Conservation (phyloP, 164 flowering plant genomes). For the Vitis riparia region DNA sequence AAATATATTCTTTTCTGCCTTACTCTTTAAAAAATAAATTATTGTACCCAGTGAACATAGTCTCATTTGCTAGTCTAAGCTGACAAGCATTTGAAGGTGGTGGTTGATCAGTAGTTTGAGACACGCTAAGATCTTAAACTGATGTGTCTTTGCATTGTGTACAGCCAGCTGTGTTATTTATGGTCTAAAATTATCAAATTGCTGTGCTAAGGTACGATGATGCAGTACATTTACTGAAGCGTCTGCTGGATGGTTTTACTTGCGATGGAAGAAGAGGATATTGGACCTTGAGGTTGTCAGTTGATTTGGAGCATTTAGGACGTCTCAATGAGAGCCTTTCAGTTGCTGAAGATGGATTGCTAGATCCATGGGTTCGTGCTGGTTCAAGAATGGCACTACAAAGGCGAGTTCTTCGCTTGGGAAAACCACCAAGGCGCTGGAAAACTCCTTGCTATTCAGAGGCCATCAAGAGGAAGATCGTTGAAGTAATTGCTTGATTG, state of each 20-base stretch:
- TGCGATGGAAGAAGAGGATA: conserved; percentile 85
- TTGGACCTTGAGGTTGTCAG: conserved; percentile 84
- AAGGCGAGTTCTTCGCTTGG: conserved; percentile 80
- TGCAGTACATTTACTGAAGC: conserved; percentile 63
- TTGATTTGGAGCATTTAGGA: conserved; percentile 83
- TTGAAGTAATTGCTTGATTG: conserved; percentile 51
- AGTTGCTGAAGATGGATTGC: conserved; percentile 80
- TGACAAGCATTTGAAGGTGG: not conserved
- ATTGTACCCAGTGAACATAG: too few species aligned
- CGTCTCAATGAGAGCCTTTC: conserved; percentile 69
- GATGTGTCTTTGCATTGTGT: not conserved
- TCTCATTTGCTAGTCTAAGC: not conserved
- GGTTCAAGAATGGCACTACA: conserved; percentile 88
- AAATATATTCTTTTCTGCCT: too few species aligned
- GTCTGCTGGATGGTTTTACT: conserved; percentile 37
- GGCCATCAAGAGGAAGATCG: conserved; percentile 65
- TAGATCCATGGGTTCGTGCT: conserved; percentile 92
- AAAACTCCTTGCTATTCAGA: conserved; percentile 67
- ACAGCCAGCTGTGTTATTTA: not conserved
- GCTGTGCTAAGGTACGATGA: conserved; percentile 59
- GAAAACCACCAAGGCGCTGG: conserved; percentile 98
- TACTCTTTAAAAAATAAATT: too few species aligned
- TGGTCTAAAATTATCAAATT: not conserved
- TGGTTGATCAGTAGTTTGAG: not conserved
- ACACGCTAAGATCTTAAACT: not conserved